Evolutionary conservation across 148 eudicot genomes (phyloP).

Genomic region (Fagopyrum tataricum): DNA sequence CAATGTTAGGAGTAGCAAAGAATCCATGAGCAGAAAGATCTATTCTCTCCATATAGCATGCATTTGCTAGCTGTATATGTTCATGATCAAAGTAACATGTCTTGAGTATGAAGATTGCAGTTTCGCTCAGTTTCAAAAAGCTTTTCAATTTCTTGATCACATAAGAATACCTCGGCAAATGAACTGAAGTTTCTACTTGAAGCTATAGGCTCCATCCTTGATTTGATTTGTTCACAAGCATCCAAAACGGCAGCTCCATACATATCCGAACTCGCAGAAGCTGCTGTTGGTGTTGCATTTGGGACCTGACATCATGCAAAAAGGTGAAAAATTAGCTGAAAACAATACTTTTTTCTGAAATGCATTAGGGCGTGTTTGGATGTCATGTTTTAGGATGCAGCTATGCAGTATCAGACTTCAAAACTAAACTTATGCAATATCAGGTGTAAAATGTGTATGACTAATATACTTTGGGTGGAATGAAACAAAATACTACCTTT

Average conservation of each 20-base stretch:
- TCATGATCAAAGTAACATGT: not conserved
- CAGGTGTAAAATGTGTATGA: too few relatives aligned
- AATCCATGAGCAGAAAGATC: conserved; percentile 98
- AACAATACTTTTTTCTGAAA: too few relatives aligned
- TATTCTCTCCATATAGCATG: conserved; percentile 79
- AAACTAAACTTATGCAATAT: too few relatives aligned
- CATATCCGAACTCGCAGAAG: conserved; percentile 96
- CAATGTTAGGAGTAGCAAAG: conserved; percentile 73
- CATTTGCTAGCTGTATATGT: conserved; percentile 51
- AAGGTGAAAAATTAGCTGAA: not conserved
- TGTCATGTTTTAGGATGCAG: too few relatives aligned
- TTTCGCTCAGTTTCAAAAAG: not conserved
- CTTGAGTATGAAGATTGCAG: not conserved
- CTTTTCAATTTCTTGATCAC: not conserved
- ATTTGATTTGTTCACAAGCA: conserved; percentile 92
- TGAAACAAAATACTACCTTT: too few relatives aligned
- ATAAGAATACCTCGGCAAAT: conserved; percentile 59
- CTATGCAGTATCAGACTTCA: too few relatives aligned
- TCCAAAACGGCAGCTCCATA: conserved; percentile 97
- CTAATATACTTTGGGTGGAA: too few relatives aligned
- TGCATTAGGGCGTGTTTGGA: too few relatives aligned
- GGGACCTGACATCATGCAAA: conserved; percentile 49
- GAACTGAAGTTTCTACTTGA: conserved; percentile 46
- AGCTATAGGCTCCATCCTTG: conserved; percentile 80
- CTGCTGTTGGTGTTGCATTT: conserved; percentile 96